Base-by-base conservation (phyloP, 371 early-diverging fungal genomes). In the Capniomyces stellatus region DNA sequence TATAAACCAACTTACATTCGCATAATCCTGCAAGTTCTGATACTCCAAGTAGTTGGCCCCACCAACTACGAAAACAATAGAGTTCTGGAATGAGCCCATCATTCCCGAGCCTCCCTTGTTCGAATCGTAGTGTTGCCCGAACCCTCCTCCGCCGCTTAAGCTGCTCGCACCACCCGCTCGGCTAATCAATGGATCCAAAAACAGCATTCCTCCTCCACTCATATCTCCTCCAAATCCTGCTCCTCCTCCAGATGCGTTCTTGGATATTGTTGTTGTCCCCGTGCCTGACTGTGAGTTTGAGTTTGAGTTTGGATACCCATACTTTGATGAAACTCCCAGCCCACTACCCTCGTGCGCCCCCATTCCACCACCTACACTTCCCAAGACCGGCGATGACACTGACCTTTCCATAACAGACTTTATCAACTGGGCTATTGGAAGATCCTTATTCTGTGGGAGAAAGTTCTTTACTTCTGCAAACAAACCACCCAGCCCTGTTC, bases 31-130 rank as follows among this genome's bases (percentile, higher is more conserved):
- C 60, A 95, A 58, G 64, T 95, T 94, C 59, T 90, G 90, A 65
- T 89, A 92, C 71, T 97, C 98, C 46, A 89, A 70, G 67, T 93
- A 93, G 63, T 88, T 92, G 19, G 93, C 96, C 31, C 96, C 98
- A 12, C 98, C 98, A 29, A 94, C 82, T 15, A 92, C 85, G 75
- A 97, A 95, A 30, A 97, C 94, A 57, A 95, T 83, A 0, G 91
- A 89, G 51, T 89, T 87, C 56, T 86, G 81, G 66, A 83, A 87
- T 0, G 78, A 60, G 1, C 70, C 70, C 47, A 76, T 82, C 51
- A 71, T 69, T n/a, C n/a, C n/a, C n/a, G n/a, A 54, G 68, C 69
- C 46, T 35, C n/a, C n/a, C 21, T n/a, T n/a, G n/a, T n/a, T n/a
- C 24, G 43, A 22, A 3, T 61, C 51, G 3, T 51, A 23, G 25